Conservation (phyloP, 495 filamentous ascomycete genomes). For the Penicillium bialowiezense region DNA sequence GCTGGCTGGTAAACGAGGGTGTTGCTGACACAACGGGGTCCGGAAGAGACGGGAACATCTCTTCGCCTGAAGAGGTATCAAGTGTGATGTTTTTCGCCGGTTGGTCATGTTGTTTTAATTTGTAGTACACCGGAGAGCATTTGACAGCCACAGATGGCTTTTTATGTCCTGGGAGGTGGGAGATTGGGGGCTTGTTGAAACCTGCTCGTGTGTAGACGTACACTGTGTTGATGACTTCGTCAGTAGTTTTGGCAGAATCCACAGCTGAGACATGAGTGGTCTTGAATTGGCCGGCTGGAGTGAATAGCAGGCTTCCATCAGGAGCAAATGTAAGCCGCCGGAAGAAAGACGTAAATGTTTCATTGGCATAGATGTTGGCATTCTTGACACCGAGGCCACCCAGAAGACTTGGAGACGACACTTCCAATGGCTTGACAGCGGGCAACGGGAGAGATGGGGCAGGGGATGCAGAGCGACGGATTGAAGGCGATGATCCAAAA, state of each 20-base stretch:
- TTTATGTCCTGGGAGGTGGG: constrained; percentile 97
- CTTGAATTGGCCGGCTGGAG: constrained; percentile 94
- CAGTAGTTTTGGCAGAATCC: constrained; percentile 68
- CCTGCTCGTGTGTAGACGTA: constrained; percentile 97
- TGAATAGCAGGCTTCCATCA: constrained; percentile 92
- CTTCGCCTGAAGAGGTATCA: constrained; percentile 85
- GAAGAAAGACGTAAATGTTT: constrained; percentile 97
- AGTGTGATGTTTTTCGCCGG: constrained; percentile 86
- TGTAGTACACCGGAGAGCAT: constrained; percentile 90
- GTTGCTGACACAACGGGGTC: constrained; percentile 70
- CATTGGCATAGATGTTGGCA: constrained; percentile 91
- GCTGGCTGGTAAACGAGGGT: constrained; percentile 47
- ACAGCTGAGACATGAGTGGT: constrained; percentile 63
- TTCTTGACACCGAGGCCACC: constrained; percentile 70
- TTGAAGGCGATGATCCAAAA: constrained; percentile 82
- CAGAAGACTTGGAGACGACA: constrained; percentile 67
- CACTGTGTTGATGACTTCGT: constrained; percentile 93
- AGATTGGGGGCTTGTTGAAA: constrained; percentile 94
- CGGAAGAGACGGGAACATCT: constrained; percentile 76
- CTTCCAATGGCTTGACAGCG: constrained; percentile 92
- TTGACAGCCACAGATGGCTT: constrained; percentile 96
- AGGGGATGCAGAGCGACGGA: constrained; percentile 89
- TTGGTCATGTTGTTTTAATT: constrained; percentile 63
- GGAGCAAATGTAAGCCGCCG: constrained; percentile 90
- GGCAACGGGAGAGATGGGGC: constrained; percentile 92